Evolutionary conservation across 179 eudicot species (phyloP), one percentile per base, ranked within the genome.

Genomic region (Silene vulgaris): DNA sequence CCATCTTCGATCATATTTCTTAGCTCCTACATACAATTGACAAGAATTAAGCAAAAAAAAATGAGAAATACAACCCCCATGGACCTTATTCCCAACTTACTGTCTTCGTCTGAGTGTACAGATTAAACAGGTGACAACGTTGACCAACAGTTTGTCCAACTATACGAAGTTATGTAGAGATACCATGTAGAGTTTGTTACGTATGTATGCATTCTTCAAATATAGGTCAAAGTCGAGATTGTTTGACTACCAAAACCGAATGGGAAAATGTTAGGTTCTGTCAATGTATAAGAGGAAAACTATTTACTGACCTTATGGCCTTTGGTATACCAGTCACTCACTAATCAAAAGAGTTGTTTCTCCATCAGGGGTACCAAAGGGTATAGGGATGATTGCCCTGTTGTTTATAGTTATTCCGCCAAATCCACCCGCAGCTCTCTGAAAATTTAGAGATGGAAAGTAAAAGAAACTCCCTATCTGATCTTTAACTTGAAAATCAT

Each of bases 391-490:
- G 32, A 94, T 82, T 8, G 76, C 83, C 85, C 98, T 79, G 75
- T 94, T 94, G 85, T 94, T 94, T 76, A 94, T 84, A 20, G 87
- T 85, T 69, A 94, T 91, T 43, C 97, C 98, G 13, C 98, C 98
- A 81, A 87, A 94, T 43, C 98, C 98, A 73, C 98, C 98, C 3
- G 90, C 81, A 82, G 97, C 97, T 80, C 92, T 85, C 73, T 94
- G 98, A 84, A 94, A 88, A 74, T 80, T 83, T 12, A 90, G 82
- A 35, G 98, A 94, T 56, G 98, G 98, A 72, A 89, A 94, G 82
- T 93, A 93, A 84, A 87, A 91, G 90, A 93, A 93, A 80, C 98
- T 93, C 65, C 98, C 98, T 17, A 93, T 90, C 80, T 94, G 98
- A 72, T 94, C 98, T 84, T 94, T 94, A 61, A 91, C 97, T 85